These are phyloP conservation scores for Aplosporella prunicola DNA, from an alignment of 2,329 filamentous ascomycete genomes.

Conservation along the genomic window DNA sequence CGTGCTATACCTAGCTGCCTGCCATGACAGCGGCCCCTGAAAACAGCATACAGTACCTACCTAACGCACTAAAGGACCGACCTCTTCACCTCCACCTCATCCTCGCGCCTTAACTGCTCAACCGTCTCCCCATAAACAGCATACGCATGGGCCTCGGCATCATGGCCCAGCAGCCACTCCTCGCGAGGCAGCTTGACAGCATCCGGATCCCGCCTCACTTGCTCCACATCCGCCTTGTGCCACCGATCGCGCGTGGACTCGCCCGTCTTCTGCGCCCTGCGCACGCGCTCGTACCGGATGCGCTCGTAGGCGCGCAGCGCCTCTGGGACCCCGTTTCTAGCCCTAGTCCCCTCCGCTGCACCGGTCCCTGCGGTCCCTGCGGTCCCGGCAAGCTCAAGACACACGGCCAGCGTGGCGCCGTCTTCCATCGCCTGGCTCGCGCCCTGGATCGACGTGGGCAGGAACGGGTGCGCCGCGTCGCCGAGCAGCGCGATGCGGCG, in stretches of 20 bases:
- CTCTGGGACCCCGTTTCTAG: slow-evolving; percentile 14
- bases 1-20: too few relatives aligned
- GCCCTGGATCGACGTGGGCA: slow-evolving; percentile 44
- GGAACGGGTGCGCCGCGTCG: slow-evolving; percentile 44
- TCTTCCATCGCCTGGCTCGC: slow-evolving; percentile 46
- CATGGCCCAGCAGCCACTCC: slow-evolving; percentile 23
- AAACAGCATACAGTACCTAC: too few relatives aligned
- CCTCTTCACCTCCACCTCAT: too few relatives aligned
- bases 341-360: too few relatives aligned
- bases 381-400: slow-evolving; percentile 13
- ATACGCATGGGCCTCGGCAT: slow-evolving; percentile 24
- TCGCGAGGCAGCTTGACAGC: slow-evolving; percentile 21
- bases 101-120: slow-evolving; percentile 9
- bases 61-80: too few relatives aligned
- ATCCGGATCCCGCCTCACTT: slow-evolving; percentile 16
- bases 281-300: slow-evolving; percentile 17
- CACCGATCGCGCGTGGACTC: slow-evolving; percentile 19
- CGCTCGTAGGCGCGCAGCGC: slow-evolving; percentile 18
- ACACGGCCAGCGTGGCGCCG: slow-evolving; percentile 17
- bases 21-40: too few relatives aligned
- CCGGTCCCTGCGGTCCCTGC: too few relatives aligned
- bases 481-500: slow-evolving; percentile 42
- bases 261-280: slow-evolving; percentile 18
- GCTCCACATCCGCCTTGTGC: slow-evolving; percentile 19
- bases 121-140: slow-evolving; percentile 21